Evolutionary conservation across 73 alveolate genomes (phyloP).

Genomic region (Paramecium octaurelia): DNA sequence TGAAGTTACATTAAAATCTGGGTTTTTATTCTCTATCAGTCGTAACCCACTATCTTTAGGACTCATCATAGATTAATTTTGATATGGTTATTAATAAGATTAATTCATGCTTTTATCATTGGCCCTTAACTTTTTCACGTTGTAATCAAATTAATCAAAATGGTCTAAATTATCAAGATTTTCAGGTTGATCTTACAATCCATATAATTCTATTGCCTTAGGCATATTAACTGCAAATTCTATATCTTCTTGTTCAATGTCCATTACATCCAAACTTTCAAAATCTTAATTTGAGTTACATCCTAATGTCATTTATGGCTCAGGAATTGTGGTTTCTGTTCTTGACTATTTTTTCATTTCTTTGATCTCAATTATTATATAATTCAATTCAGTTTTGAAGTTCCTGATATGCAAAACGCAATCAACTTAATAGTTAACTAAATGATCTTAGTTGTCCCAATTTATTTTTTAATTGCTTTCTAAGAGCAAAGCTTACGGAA

Average conservation of each 20-base stretch:
- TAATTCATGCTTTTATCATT: background rate
- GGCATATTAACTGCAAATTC: slow-evolving; percentile 26
- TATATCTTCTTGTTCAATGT: background rate
- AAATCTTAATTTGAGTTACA: background rate
- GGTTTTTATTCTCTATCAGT: background rate
- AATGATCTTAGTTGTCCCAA: slow-evolving; percentile 2
- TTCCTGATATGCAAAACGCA: background rate
- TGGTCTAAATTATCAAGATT: background rate
- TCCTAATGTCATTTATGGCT: background rate
- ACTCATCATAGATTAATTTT: background rate
- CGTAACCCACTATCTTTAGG: slow-evolving; percentile 15
- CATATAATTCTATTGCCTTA: background rate
- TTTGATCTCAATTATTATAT: background rate
- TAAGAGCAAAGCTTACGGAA: background rate
- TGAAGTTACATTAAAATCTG: background rate
- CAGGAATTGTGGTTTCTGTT: background rate
- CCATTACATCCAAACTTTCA: background rate
- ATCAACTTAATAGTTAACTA: background rate
- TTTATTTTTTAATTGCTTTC: background rate
- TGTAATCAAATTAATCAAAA: background rate
- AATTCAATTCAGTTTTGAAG: background rate
- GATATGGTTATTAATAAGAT: background rate
- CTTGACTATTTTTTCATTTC: background rate
- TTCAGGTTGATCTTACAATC: background rate
- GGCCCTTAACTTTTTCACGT: background rate